Base-by-base conservation (phyloP, 768 basidiomycete species). In the Stropharia rugosoannulata region DNA sequence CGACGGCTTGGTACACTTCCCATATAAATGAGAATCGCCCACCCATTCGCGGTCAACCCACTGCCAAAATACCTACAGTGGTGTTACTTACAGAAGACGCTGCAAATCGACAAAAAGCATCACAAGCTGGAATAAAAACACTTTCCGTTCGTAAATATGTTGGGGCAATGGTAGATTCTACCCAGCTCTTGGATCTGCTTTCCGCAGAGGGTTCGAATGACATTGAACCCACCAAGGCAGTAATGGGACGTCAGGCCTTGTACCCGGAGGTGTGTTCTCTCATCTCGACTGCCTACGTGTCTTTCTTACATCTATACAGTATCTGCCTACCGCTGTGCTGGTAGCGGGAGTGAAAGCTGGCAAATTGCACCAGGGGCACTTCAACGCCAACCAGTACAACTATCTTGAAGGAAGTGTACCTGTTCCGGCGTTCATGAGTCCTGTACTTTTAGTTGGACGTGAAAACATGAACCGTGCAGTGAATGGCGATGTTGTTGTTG, bases 401-500 rank as follows among this genome's bases (percentile, higher is more conserved):
- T 98, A 95, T 63, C 79, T 98, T 12, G 96, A 98, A 89, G 96
- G 95, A 6, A 90, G 80, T 45, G 94, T 97, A 15, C 77, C 83
- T 3, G 87, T 90, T 0, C 83, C 86, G 1, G 81, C 79, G 0
- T 89, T 90, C 62, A 73, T 77, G 29, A 93, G 90, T 66, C 87
- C 92, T 0, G 78, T 98, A 8, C 78, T 98, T 1, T 77, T 99
- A 4, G 80, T 92, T 29, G 95, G 95, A 0, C 80, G 95, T 27
- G 89, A 95, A 70, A 87, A 93, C 58, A 97, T 98, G 90, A 99
- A 99, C 67, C 85, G 97, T 15, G 87, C 95, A 0, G 91, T 98
- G 9, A 82, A 96, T 35, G 95, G 97, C 1, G 97, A 99, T 64
- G 73, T 96, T 11, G 95, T 99, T 0, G 93, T 86, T 0, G 85